Percentiles rank a stretch among this genome's conserved stretches.
phyloP scores from a whole-genome alignment of 768 basidiomycete genomes.

The Leccinum incarnatum region DNA sequence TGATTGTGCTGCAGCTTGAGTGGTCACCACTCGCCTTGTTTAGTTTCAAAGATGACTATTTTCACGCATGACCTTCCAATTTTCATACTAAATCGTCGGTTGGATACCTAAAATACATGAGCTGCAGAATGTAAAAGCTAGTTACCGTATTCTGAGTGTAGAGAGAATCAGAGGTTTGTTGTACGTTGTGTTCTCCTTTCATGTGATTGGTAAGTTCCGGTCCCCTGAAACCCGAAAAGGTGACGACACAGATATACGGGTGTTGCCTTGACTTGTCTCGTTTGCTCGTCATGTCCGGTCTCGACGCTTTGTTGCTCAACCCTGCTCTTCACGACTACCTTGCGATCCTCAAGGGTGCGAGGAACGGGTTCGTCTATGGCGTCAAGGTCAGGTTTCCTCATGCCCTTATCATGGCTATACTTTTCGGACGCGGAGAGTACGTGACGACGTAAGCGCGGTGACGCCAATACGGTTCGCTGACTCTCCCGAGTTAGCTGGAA shows the following conservation, averaged over 20 bases:
- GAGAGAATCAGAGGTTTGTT: neutral
- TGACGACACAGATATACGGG: neutral
- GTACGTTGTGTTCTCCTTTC: neutral
- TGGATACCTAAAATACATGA: neutral
- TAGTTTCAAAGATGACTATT: slow-evolving; percentile 60
- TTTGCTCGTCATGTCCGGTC: slow-evolving; percentile 20
- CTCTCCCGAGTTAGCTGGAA: slow-evolving; percentile 54
- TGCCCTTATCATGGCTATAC: slow-evolving; percentile 92
- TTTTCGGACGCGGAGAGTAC: slow-evolving; percentile 91
- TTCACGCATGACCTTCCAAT: slow-evolving; percentile 12
- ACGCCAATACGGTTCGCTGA: slow-evolving; percentile 6
- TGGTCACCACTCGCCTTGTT: slow-evolving; percentile 46
- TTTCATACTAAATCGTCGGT: neutral
- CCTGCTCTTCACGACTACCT: slow-evolving; percentile 88
- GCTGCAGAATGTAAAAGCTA: neutral
- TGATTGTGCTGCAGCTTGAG: slow-evolving; percentile 48
- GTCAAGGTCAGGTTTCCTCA: slow-evolving; percentile 93
- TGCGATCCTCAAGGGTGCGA: slow-evolving; percentile 90
- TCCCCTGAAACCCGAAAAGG: neutral
- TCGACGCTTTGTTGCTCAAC: slow-evolving; percentile 37
- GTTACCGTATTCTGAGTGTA: no score
- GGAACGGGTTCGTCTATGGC: slow-evolving; percentile 88
- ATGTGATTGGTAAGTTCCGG: slow-evolving; percentile 26
- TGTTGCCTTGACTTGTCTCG: neutral
- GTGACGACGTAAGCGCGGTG: slow-evolving; percentile 30